A percentile compares a stretch with the other conserved stretches of the same genome.
phyloP scores from a whole-genome alignment of 129 eudicot species.

The Flaveria sonorensis region DNA sequence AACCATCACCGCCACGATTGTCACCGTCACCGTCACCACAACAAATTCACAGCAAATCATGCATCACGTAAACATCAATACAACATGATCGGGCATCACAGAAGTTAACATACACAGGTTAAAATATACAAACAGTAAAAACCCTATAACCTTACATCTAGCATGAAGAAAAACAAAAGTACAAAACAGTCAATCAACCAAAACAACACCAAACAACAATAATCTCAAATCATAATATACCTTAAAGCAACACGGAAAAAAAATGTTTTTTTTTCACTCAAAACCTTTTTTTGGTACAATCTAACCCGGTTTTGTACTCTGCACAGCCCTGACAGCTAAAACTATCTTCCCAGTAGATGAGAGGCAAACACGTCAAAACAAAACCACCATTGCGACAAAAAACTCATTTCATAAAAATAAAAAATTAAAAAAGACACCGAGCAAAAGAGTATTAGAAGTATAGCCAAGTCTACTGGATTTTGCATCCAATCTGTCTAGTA shows the following conservation, averaged over 20 bases:
- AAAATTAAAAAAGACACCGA: not conserved
- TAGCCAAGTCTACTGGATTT: constrained; percentile 14
- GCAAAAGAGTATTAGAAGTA: constrained; percentile 14
- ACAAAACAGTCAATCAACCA: not conserved
- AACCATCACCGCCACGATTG: too few relatives aligned
- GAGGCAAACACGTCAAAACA: not conserved
- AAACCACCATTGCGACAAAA: not conserved
- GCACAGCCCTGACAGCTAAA: not conserved
- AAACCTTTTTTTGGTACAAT: not conserved
- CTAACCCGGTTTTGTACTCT: not conserved
- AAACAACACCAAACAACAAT: not conserved
- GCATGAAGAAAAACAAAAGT: too few relatives aligned
- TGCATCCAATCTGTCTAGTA: constrained; percentile 18
- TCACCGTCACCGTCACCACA: not conserved
- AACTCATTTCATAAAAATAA: constrained; percentile 19
- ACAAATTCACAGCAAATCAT: constrained; percentile 14
- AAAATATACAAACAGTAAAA: not conserved
- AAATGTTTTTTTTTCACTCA: not conserved
- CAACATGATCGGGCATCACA: not conserved
- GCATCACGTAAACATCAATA: constrained; percentile 2
- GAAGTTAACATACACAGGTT: not conserved
- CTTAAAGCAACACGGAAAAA: not conserved
- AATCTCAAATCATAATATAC: not conserved
- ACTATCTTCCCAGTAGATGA: not conserved
- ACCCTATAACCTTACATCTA: not conserved